Conservation (phyloP, 1,139 yeast genomes). For the Meyerozyma smithsonii region DNA sequence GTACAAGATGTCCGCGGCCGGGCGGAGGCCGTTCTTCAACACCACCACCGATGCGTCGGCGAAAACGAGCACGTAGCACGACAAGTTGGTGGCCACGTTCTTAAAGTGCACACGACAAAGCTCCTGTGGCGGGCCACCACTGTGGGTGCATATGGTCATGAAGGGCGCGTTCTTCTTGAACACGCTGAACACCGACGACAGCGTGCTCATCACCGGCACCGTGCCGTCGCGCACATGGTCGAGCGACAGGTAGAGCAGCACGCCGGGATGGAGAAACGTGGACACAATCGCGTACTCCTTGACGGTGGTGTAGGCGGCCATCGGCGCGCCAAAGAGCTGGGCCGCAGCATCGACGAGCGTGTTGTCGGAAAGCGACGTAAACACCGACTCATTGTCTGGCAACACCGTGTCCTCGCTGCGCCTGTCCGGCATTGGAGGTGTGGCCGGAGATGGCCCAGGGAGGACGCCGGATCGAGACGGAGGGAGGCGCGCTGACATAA, state of each 20-base stretch:
- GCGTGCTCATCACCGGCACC: slow-evolving; percentile 23
- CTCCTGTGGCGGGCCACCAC: slow-evolving; percentile 13
- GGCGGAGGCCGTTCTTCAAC: slow-evolving; percentile 31
- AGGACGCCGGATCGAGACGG: not conserved
- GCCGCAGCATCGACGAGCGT: slow-evolving; percentile 21
- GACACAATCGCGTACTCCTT: slow-evolving; percentile 28
- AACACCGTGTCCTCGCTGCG: not conserved
- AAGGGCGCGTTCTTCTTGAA: slow-evolving; percentile 32
- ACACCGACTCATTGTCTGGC: slow-evolving; percentile 13
- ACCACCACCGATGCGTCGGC: slow-evolving; percentile 16
- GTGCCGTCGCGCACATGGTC: slow-evolving; percentile 15
- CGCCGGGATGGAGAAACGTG: slow-evolving; percentile 26
- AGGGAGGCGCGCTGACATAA: not conserved
- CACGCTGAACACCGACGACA: slow-evolving; percentile 25
- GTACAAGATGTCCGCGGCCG: slow-evolving; percentile 30
- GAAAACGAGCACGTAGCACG: slow-evolving; percentile 31
- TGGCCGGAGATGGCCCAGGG: not conserved
- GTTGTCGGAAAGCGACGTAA: slow-evolving; percentile 23
- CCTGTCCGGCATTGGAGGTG: not conserved
- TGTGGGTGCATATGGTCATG: slow-evolving; percentile 20
- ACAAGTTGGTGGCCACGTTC: slow-evolving; percentile 27
- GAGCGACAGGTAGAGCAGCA: slow-evolving; percentile 18
- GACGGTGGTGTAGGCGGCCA: slow-evolving; percentile 16
- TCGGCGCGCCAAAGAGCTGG: slow-evolving; percentile 20
- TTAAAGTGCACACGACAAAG: slow-evolving; percentile 32